Evolutionary conservation across 345 rosid species (phyloP).

Genomic region (Salix arbutifolia): DNA sequence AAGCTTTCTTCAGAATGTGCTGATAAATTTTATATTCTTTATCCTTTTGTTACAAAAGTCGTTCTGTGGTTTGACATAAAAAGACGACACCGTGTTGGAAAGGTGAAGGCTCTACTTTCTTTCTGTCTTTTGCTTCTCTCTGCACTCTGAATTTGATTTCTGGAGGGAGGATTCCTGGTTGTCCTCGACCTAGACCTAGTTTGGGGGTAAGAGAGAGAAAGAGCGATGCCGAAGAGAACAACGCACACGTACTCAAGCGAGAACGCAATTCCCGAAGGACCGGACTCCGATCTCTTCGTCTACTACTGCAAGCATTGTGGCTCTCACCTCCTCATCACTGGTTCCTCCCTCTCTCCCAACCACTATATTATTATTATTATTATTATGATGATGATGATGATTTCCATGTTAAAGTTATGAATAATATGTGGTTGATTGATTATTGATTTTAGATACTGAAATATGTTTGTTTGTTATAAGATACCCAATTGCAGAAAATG

Average conservation of each 20-base stretch:
- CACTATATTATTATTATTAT: neutral
- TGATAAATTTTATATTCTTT: too few relatives aligned
- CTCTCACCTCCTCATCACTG: slow-evolving; percentile 95
- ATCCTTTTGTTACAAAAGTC: neutral
- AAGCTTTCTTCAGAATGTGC: too few relatives aligned
- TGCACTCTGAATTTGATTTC: neutral
- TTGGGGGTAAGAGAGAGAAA: neutral
- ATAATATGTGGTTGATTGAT: too few relatives aligned
- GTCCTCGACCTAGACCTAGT: neutral
- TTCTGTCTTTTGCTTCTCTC: neutral
- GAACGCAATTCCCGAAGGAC: slow-evolving; percentile 95
- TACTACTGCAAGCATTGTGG: slow-evolving; percentile 98
- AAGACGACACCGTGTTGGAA: neutral
- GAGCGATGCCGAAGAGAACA: slow-evolving; percentile 92
- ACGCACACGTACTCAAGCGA: slow-evolving; percentile 99
- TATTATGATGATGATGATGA: too few relatives aligned
- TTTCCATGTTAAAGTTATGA: neutral
- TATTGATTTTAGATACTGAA: slow-evolving; percentile 25
- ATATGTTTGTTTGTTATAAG: slow-evolving; percentile 40
- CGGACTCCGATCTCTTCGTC: slow-evolving; percentile 95
- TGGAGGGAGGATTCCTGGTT: neutral
- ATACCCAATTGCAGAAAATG: slow-evolving; percentile 96
- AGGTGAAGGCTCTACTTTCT: neutral
- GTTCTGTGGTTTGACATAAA: neutral
- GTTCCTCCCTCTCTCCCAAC: slow-evolving; percentile 32